These are phyloP conservation scores for Kluyveromyces sp. DNA, from an alignment of 1,139 yeast genomes.

Conservation along the genomic window DNA sequence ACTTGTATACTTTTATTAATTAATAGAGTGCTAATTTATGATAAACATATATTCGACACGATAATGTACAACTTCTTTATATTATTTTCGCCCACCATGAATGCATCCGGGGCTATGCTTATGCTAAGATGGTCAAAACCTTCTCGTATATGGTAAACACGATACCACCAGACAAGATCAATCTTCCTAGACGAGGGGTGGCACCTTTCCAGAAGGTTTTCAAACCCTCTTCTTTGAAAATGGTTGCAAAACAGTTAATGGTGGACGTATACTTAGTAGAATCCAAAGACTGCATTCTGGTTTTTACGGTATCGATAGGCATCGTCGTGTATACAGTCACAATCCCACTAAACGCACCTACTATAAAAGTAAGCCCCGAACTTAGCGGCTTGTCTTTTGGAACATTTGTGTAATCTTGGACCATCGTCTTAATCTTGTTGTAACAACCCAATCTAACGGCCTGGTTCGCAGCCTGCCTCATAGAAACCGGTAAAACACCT, in stretches of 20 bases:
- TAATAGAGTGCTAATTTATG: not conserved
- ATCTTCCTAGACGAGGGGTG: slow-evolving; percentile 88
- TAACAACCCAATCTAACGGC: slow-evolving; percentile 92
- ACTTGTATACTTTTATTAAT: not conserved
- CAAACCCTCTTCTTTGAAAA: slow-evolving; percentile 85
- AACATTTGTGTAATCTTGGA: slow-evolving; percentile 64
- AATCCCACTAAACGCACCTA: slow-evolving; percentile 89
- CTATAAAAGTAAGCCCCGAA: slow-evolving; percentile 71
- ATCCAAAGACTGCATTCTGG: slow-evolving; percentile 93
- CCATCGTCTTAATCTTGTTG: slow-evolving; percentile 72
- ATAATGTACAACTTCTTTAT: not conserved
- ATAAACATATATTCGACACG: no score
- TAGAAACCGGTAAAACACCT: slow-evolving; percentile 85
- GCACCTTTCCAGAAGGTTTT: slow-evolving; percentile 97
- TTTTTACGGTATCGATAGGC: slow-evolving; percentile 97
- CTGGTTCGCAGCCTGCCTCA: slow-evolving; percentile 93
- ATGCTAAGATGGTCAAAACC: slow-evolving; percentile 53
- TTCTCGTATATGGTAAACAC: slow-evolving; percentile 92
- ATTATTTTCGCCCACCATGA: not conserved
- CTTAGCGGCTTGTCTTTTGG: slow-evolving; percentile 69
- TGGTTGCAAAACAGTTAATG: slow-evolving; percentile 67
- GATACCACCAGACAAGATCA: slow-evolving; percentile 89
- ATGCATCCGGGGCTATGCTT: slow-evolving; percentile 7
- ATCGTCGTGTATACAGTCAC: slow-evolving; percentile 92
- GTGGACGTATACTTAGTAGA: slow-evolving; percentile 72